Conservation (phyloP, 2,329 filamentous ascomycete genomes). For the Verticillium isaacii region DNA sequence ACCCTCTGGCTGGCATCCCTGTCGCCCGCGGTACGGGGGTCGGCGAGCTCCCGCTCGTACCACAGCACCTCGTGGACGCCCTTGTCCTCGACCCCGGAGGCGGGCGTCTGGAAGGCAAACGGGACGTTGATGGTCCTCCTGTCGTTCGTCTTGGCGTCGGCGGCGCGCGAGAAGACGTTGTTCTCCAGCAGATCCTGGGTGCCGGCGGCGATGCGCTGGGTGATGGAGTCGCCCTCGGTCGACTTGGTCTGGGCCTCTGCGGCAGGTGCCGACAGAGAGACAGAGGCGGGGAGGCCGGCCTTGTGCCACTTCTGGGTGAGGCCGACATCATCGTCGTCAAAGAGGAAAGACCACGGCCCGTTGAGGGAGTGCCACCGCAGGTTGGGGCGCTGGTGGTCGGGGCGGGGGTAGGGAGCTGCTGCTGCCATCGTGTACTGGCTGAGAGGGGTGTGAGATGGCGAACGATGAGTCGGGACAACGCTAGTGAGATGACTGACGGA, state of each 20-base stretch:
- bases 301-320: constrained; percentile 48
- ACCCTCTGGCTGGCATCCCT: constrained; percentile 34
- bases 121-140: constrained; percentile 57
- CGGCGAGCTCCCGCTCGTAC: constrained; percentile 53
- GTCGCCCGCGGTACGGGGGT: constrained; percentile 41
- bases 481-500: not conserved
- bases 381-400: constrained; percentile 54
- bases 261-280: constrained; percentile 11
- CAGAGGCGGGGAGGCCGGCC: constrained; percentile 37
- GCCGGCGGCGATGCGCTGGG: constrained; percentile 42
- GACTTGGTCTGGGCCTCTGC: constrained; percentile 24
- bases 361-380: constrained; percentile 58
- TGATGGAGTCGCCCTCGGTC: constrained; percentile 25
- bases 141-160: constrained; percentile 25
- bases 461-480: not conserved
- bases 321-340: constrained; percentile 60
- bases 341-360: constrained; percentile 59
- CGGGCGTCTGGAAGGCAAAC: constrained; percentile 60
- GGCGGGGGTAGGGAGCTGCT: constrained; percentile 50
- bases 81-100: constrained; percentile 57
- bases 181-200: constrained; percentile 41
- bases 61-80: constrained; percentile 63
- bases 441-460: not conserved
- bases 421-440: not conserved
- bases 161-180: constrained; percentile 30